phyloP scores from a whole-genome alignment of 495 filamentous ascomycete species.

The Talaromyces liani region DNA sequence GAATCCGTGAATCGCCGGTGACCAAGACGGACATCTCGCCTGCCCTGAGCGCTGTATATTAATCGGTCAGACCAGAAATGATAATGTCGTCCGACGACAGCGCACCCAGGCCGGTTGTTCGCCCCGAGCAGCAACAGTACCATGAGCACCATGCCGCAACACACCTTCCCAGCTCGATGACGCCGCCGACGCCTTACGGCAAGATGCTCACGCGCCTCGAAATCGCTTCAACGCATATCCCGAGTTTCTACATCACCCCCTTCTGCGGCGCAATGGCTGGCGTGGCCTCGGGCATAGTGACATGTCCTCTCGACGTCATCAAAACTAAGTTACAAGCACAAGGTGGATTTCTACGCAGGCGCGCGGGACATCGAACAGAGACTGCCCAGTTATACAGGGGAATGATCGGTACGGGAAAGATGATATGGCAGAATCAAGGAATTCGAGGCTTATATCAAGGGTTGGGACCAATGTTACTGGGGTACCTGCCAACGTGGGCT shows the following conservation, averaged over 20 bases:
- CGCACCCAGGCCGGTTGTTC: constrained; percentile 23
- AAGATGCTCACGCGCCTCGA: constrained; percentile 48
- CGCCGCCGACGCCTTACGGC: constrained; percentile 15
- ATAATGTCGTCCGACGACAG: constrained; percentile 34
- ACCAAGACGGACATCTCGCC: constrained; percentile 32
- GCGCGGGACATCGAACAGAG: constrained; percentile 30
- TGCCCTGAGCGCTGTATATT: constrained; percentile 27
- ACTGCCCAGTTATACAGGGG: constrained; percentile 65
- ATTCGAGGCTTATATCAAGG: constrained; percentile 88
- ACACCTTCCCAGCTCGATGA: neutral
- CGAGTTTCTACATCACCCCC: constrained; percentile 49
- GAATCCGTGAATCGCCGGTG: constrained; percentile 39
- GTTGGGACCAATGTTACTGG: constrained; percentile 85
- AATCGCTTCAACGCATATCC: constrained; percentile 39
- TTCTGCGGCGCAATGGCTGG: constrained; percentile 82
- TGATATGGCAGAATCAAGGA: constrained; percentile 84
- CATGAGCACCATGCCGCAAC: constrained; percentile 6
- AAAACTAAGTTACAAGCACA: constrained; percentile 98
- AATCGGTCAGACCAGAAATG: constrained; percentile 9
- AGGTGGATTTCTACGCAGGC: constrained; percentile 59
- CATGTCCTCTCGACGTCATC: constrained; percentile 96
- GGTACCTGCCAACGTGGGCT: constrained; percentile 96
- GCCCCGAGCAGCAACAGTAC: constrained; percentile 18
- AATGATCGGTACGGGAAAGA: constrained; percentile 73
- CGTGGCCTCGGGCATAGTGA: constrained; percentile 86